These are phyloP conservation scores for Naganishia antarctica DNA, from an alignment of 768 basidiomycete species.

Conservation along the genomic window DNA sequence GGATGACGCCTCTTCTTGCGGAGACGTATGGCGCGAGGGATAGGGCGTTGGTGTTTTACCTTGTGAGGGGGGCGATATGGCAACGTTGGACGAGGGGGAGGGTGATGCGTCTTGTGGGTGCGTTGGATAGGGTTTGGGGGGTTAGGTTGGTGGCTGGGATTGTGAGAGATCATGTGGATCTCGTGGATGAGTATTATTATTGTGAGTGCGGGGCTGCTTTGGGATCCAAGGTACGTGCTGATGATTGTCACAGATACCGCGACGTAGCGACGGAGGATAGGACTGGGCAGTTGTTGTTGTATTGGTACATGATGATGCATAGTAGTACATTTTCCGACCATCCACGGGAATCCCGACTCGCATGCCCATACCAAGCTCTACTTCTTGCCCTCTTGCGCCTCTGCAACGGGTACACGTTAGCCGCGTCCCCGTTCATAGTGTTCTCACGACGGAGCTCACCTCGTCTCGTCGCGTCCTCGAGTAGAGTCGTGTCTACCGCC, in stretches of 20 bases:
- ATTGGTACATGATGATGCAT: conserved; percentile 16
- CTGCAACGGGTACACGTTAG: conserved; percentile 21
- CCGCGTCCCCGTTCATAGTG: no score
- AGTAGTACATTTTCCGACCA: neutral
- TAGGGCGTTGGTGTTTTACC: conserved; percentile 74
- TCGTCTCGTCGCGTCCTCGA: conserved; percentile 94
- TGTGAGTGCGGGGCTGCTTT: conserved; percentile 35
- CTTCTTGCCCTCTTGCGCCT: conserved; percentile 47
- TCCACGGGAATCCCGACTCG: no score
- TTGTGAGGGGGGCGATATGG: conserved; percentile 83
- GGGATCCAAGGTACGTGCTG: neutral
- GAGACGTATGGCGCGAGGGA: conserved; percentile 75
- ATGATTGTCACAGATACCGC: neutral
- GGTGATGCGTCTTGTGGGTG: conserved; percentile 34
- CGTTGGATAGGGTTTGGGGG: conserved; percentile 36
- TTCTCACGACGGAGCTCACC: conserved; percentile 57
- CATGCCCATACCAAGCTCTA: no score
- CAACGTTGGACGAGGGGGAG: conserved; percentile 43
- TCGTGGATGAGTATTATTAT: conserved; percentile 48
- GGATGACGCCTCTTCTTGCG: conserved; percentile 57
- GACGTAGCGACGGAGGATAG: neutral
- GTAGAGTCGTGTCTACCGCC: conserved; percentile 86
- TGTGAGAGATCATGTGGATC: conserved; percentile 42
- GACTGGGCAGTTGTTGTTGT: neutral
- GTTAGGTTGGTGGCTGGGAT: conserved; percentile 41